Evolutionary conservation across 352 stramenopile species (phyloP), one percentile per base, ranked within the genome.

Genomic region (Phytopythium sindhum): DNA sequence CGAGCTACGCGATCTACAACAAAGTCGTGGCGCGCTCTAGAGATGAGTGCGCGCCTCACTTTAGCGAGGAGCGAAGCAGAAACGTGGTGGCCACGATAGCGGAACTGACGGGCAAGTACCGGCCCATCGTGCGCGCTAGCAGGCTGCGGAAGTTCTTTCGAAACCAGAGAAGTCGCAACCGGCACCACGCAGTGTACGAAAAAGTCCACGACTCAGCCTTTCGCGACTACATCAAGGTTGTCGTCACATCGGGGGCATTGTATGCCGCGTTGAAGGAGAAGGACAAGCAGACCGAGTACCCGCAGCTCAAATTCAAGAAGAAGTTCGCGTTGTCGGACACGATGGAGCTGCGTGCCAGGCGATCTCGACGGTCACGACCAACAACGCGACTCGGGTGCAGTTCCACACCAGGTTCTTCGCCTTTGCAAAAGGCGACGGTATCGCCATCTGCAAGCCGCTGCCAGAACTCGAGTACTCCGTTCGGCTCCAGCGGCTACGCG

Each of bases 241-340:
- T 55, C 48, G 17, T 31, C 8, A 2, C 48, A 12, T 55, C 48
- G 8, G 9, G 23, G 2, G 26, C 3, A 24, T 9, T 35, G 48
- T 55, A 35, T 24, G 41, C n/a, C 7, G n/a, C 19, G 33, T 26
- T 24, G 29, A 41, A 21, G 15, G 17, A 56, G 19, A 57, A 58
- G 31, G 29, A 48, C 29, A 65, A 69, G 33, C 62, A 65, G 14
- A 57, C 63, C 4, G 51, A 55, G 0, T 70, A 59, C 26, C 54
- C 63, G 9, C 39, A 57, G 2, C 23, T 67, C 21, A 33, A 17
- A 3, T 69, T 69, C 58, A 73, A 72, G 57, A 58, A 26, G 24
- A 63, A 63, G 62, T 60, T 63, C 45, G 41, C 63, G 15, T 28
- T 19, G 1, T 65, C 57, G 19, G 50, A 64, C 57, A 31, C 47